These are phyloP conservation scores for Lophiotrema nucula DNA, from an alignment of 495 filamentous ascomycete species.

Conservation along the genomic window DNA sequence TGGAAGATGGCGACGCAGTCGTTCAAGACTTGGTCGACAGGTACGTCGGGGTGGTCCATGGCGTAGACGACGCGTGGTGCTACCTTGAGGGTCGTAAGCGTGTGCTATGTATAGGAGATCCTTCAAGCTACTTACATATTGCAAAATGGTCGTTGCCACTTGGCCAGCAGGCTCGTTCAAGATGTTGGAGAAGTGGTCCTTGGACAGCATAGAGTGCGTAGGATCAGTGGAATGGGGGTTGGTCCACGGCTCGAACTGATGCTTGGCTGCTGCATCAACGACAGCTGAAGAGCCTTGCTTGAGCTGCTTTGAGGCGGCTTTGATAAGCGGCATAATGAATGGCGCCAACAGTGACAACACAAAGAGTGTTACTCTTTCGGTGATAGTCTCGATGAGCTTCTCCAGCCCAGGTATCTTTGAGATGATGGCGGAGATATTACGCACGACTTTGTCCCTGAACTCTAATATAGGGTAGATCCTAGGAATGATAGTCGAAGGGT, in stretches of 20 bases:
- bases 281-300: conserved; percentile 80
- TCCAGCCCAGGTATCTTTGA: conserved; percentile 91
- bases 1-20: conserved; percentile 82
- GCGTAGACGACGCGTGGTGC: conserved; percentile 85
- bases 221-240: conserved; percentile 83
- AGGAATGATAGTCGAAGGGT: conserved; percentile 73
- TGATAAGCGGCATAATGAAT: conserved; percentile 86
- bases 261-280: conserved; percentile 73
- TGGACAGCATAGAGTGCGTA: conserved; percentile 90
- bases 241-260: conserved; percentile 90
- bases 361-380: conserved; percentile 86
- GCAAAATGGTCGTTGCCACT: conserved; percentile 72
- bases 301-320: conserved; percentile 73
- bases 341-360: conserved; percentile 85
- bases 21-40: conserved; percentile 72
- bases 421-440: conserved; percentile 74
- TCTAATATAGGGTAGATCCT: conserved; percentile 93
- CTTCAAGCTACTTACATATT: too few species aligned
- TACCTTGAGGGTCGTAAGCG: too few species aligned
- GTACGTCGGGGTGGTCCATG: conserved; percentile 80
- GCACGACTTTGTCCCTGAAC: conserved; percentile 91
- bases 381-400: conserved; percentile 81
- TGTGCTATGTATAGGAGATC: too few species aligned
- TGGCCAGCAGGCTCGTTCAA: conserved; percentile 85
- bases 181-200: conserved; percentile 94